phyloP scores from a whole-genome alignment of 805 yeast species.

The Monosporozyma siamensis region DNA sequence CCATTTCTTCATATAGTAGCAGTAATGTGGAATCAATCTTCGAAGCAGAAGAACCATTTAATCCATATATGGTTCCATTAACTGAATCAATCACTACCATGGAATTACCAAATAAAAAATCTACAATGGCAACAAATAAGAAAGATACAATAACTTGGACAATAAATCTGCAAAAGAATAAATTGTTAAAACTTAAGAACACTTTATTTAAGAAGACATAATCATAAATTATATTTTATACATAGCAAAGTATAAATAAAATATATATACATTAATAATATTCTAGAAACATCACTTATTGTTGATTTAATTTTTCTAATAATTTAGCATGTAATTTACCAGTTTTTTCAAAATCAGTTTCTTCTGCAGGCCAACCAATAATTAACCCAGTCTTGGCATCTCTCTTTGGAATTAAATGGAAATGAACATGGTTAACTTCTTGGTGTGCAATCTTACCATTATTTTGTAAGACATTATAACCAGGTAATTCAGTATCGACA shows the following conservation, averaged over 20 bases:
- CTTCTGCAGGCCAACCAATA: conserved; percentile 92
- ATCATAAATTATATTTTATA: no score
- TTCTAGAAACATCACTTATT: no score
- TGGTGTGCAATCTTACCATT: conserved; percentile 95
- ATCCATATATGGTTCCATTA: conserved; percentile 6
- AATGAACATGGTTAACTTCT: conserved; percentile 90
- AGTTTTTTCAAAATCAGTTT: conserved; percentile 64
- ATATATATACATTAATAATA: no score
- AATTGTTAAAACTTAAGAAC: background rate
- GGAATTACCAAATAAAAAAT: background rate
- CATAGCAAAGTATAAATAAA: background rate
- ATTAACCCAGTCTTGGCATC: conserved; percentile 63
- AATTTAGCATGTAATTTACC: conserved; percentile 58
- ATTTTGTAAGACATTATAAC: conserved; percentile 84
- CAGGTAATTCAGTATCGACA: conserved; percentile 50
- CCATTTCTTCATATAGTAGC: conserved; percentile 33
- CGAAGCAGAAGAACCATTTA: conserved; percentile 9
- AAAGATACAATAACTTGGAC: background rate
- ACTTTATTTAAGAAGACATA: background rate
- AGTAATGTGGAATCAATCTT: conserved; percentile 6
- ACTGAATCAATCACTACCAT: background rate
- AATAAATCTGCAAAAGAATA: background rate
- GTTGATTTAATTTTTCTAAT: conserved; percentile 33
- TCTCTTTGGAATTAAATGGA: conserved; percentile 90
- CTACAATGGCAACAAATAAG: background rate